Conservation (phyloP, 2,329 filamentous ascomycete genomes). For the Trichoderma koningii region DNA sequence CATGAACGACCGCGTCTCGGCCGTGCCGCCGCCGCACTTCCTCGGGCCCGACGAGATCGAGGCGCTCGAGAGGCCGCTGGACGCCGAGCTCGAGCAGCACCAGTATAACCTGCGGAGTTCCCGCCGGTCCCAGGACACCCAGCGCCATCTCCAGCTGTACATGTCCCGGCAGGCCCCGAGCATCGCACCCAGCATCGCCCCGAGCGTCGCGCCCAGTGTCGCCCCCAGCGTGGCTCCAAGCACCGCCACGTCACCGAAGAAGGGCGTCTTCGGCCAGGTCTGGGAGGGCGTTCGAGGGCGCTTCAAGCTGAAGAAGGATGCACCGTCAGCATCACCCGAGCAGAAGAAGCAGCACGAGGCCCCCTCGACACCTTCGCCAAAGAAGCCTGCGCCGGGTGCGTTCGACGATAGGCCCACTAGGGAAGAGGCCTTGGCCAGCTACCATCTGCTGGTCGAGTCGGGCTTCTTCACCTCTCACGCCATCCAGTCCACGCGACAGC, state of each 20-base stretch:
- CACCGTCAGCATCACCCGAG: slow-evolving; percentile 29
- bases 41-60: slow-evolving; percentile 48
- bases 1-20: slow-evolving; percentile 79
- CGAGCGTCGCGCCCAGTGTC: slow-evolving; percentile 12
- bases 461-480: slow-evolving; percentile 62
- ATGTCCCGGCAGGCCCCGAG: slow-evolving; percentile 1
- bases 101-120: slow-evolving; percentile 7
- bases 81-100: slow-evolving; percentile 20
- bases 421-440: slow-evolving; percentile 59
- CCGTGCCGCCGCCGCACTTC: slow-evolving; percentile 69
- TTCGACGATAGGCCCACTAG: slow-evolving; percentile 36
- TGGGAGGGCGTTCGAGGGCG: slow-evolving; percentile 44
- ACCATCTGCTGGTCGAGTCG: slow-evolving; percentile 57
- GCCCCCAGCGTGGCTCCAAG: slow-evolving; percentile 10
- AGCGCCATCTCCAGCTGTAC: slow-evolving; percentile 23
- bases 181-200: slow-evolving; percentile 6
- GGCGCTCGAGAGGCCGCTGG: slow-evolving; percentile 37
- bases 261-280: slow-evolving; percentile 42
- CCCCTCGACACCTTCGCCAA: background rate
- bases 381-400: slow-evolving; percentile 19
- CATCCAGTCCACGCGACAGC: slow-evolving; percentile 58
- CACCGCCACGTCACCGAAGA: slow-evolving; percentile 22
- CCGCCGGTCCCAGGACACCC: slow-evolving; percentile 17
- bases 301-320: slow-evolving; percentile 37
- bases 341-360: slow-evolving; percentile 32